Conservation (phyloP, 1,284 basidiomycete genomes). For the Vanrija pseudolonga region DNA sequence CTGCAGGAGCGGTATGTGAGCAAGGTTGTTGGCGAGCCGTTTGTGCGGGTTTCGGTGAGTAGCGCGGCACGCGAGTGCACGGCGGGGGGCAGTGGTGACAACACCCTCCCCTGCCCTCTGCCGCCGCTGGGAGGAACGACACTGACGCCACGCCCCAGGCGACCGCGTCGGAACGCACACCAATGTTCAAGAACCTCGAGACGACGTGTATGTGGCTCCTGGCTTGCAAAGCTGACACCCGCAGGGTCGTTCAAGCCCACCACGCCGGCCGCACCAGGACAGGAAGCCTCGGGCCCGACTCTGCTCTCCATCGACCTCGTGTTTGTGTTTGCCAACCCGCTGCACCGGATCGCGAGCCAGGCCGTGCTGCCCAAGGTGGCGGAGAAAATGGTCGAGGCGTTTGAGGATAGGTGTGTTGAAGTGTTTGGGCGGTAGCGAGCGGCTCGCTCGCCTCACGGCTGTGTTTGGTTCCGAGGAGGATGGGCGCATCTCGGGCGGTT, state of each 20-base stretch:
- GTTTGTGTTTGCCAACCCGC: conserved; percentile 81
- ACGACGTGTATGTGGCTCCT: conserved; percentile 57
- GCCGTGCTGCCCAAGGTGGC: conserved; percentile 83
- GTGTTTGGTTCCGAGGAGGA: too few species aligned
- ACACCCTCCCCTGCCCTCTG: not conserved
- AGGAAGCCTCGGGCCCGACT: conserved; percentile 53
- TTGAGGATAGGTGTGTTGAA: conserved; percentile 72
- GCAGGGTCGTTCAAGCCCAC: conserved; percentile 18
- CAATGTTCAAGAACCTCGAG: conserved; percentile 77
- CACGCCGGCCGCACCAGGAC: not conserved
- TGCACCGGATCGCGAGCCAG: conserved; percentile 75
- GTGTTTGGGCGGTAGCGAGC: conserved; percentile 58
- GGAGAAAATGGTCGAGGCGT: conserved; percentile 84
- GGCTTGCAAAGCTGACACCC: too few species aligned
- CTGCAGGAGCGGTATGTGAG: conserved; percentile 86
- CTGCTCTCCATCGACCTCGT: conserved; percentile 73
- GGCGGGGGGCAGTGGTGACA: not conserved
- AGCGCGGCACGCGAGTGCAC: not conserved
- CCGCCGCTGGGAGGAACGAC: not conserved
- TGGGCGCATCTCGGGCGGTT: too few species aligned
- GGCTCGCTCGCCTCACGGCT: not conserved
- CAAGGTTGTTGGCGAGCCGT: conserved; percentile 71
- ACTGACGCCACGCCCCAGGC: conserved; percentile 53
- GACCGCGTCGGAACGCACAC: conserved; percentile 68
- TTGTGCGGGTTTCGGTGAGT: conserved; percentile 71